These are phyloP conservation scores for Pilatotrama ljubarskyi DNA, from an alignment of 768 basidiomycete species.

Conservation along the genomic window DNA sequence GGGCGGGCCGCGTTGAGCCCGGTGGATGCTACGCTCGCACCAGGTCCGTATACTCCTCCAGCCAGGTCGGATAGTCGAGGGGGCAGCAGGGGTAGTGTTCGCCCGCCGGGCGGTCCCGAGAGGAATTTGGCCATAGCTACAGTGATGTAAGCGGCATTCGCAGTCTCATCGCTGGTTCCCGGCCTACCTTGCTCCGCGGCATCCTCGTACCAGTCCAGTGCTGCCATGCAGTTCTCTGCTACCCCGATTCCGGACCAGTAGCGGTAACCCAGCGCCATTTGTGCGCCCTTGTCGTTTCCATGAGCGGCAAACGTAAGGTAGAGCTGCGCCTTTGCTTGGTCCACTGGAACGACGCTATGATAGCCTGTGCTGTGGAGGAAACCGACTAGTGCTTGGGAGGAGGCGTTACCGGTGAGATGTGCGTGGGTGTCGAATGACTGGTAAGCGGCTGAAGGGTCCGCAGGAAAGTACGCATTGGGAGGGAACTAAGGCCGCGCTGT, in stretches of 20 bases:
- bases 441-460: constrained; percentile 63
- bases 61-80: constrained; percentile 85
- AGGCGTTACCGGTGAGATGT: constrained; percentile 72
- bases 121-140: constrained; percentile 78
- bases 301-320: constrained; percentile 95
- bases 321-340: constrained; percentile 82
- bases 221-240: constrained; percentile 78
- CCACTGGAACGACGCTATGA: constrained; percentile 55
- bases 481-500: constrained; percentile 54
- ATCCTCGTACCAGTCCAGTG: constrained; percentile 85
- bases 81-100: constrained; percentile 77
- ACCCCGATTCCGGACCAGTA: constrained; percentile 97
- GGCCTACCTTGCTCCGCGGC: constrained; percentile 80
- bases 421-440: constrained; percentile 66
- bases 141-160: not conserved
- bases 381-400: constrained; percentile 81
- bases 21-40: constrained; percentile 91
- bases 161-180: no score
- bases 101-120: constrained; percentile 89
- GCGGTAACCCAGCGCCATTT: constrained; percentile 92
- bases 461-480: constrained; percentile 63
- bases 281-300: constrained; percentile 81
- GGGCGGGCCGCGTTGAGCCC: constrained; percentile 70
- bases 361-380: constrained; percentile 93
- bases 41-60: constrained; percentile 93